Percentiles rank a stretch among this genome's conserved stretches.
phyloP scores from a whole-genome alignment of 805 yeast genomes.

The Wickerhamomyces bisporus region DNA sequence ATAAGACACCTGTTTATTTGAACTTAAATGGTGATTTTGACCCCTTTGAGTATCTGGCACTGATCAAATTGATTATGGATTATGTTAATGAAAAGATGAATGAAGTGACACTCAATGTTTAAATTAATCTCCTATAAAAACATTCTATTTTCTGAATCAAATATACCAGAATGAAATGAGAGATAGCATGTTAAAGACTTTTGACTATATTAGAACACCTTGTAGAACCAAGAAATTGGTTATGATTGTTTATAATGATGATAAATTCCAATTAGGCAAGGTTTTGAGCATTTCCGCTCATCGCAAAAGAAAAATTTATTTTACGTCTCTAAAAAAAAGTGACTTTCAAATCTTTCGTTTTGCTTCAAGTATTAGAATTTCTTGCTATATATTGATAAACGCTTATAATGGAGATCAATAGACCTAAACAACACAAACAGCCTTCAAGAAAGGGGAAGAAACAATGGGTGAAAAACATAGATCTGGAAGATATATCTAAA shows the following conservation, averaged over 20 bases:
- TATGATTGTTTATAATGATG: too few relatives aligned
- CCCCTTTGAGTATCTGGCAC: slow-evolving; percentile 27
- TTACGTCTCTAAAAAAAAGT: neutral
- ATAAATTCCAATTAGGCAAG: neutral
- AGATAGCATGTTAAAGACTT: too few relatives aligned
- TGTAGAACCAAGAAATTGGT: too few relatives aligned
- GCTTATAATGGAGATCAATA: slow-evolving; percentile 30
- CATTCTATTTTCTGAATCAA: too few relatives aligned
- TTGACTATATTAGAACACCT: neutral
- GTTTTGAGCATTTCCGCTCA: slow-evolving; percentile 1
- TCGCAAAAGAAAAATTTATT: neutral
- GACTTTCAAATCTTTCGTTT: too few relatives aligned
- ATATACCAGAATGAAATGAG: too few relatives aligned
- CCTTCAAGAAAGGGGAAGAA: slow-evolving; percentile 87
- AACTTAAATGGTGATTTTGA: slow-evolving; percentile 36
- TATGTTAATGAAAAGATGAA: slow-evolving; percentile 23
- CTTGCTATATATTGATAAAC: slow-evolving; percentile 2
- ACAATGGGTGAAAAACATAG: slow-evolving; percentile 91
- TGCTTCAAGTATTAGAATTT: too few relatives aligned
- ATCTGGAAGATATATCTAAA: slow-evolving; percentile 69
- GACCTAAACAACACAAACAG: slow-evolving; percentile 62
- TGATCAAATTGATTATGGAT: slow-evolving; percentile 25
- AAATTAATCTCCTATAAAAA: too few relatives aligned
- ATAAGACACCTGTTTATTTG: slow-evolving; percentile 39
- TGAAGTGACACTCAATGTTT: neutral